These are phyloP conservation scores for Rhazya stricta DNA, from an alignment of 257 asterid genomes.

Conservation along the genomic window DNA sequence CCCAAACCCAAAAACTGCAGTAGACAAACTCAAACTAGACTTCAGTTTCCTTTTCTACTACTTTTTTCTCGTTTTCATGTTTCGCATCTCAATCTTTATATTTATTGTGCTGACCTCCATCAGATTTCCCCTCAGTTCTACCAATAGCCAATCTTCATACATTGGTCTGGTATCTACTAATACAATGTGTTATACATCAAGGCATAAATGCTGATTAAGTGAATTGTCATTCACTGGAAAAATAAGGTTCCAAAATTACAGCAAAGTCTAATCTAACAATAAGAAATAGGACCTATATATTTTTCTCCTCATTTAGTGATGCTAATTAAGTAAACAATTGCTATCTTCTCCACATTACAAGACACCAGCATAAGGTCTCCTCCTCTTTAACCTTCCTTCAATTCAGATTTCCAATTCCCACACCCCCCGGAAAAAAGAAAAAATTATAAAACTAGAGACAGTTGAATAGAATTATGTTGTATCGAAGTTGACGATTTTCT, in stretches of 20 bases:
- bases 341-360: not conserved
- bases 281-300: not conserved
- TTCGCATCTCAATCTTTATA: not conserved
- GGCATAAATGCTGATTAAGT: not conserved
- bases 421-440: not conserved
- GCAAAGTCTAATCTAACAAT: not conserved
- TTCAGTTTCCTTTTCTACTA: not conserved
- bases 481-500: too few species aligned
- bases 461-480: not conserved
- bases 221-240: not conserved
- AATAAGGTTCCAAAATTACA: not conserved
- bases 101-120: not conserved
- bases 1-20: not conserved
- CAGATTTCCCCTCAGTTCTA: not conserved
- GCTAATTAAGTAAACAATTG: not conserved
- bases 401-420: not conserved
- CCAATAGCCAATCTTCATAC: not conserved
- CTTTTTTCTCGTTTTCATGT: not conserved
- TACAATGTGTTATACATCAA: not conserved
- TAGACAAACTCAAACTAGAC: not conserved
- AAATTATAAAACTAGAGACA: not conserved
- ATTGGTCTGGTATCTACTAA: not conserved
- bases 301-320: not conserved
- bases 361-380: constrained; percentile 3
- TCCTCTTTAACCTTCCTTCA: not conserved